These are phyloP conservation scores for Aphanomyces euteiches DNA, from an alignment of 352 stramenopile species.

Conservation along the genomic window DNA sequence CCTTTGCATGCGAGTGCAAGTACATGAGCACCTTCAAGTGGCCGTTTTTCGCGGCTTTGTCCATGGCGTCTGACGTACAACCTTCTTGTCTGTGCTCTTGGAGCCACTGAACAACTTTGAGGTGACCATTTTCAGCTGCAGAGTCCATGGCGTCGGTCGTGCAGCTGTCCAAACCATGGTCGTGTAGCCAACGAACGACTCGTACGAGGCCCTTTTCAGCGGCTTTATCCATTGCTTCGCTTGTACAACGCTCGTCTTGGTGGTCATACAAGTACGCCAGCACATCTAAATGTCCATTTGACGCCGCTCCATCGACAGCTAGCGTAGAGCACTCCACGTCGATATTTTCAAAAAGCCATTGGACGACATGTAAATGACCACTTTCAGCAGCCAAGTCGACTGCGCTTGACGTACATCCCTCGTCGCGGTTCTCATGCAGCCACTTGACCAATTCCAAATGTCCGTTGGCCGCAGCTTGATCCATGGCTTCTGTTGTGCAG, in stretches of 20 bases:
- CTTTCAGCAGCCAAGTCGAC: slow-evolving; percentile 12
- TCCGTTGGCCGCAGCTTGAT: slow-evolving; percentile 29
- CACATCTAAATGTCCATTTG: slow-evolving; percentile 12
- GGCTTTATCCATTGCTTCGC: neutral
- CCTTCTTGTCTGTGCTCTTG: neutral
- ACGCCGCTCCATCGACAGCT: neutral
- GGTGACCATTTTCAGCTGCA: neutral
- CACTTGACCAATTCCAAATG: neutral
- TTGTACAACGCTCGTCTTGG: neutral
- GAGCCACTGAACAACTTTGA: neutral
- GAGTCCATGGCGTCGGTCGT: slow-evolving; percentile 1
- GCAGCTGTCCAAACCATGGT: slow-evolving; percentile 16
- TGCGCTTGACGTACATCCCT: neutral
- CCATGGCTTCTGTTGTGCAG: neutral
- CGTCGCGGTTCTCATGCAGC: neutral
- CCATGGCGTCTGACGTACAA: slow-evolving; percentile 14
- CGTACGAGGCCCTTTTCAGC: slow-evolving; percentile 21
- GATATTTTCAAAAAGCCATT: slow-evolving; percentile 10
- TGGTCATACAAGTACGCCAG: neutral
- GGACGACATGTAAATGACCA: neutral
- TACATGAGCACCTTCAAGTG: slow-evolving; percentile 33
- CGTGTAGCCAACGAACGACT: slow-evolving; percentile 31
- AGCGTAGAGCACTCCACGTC: neutral
- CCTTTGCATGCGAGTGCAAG: neutral
- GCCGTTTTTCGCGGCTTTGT: slow-evolving; percentile 30